Evolutionary conservation across 2,329 filamentous ascomycete species (phyloP).

Genomic region (Colletotrichum chlorophyti): DNA sequence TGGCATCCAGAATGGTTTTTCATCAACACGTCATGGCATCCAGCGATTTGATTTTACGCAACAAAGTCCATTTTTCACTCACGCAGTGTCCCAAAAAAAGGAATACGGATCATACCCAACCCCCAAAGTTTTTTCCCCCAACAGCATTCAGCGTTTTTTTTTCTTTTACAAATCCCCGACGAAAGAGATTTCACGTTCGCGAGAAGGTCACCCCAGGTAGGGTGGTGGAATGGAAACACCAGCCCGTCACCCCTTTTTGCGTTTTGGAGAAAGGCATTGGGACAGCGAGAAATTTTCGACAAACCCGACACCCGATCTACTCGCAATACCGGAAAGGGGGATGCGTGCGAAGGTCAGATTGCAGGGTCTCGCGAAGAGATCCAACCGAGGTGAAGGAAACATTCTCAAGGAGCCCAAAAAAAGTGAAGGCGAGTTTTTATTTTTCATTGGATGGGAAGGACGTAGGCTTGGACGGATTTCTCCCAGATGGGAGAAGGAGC

Average conservation of each 20-base stretch:
- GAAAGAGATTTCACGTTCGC: slow-evolving; percentile 28
- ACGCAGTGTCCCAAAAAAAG: slow-evolving; percentile 49
- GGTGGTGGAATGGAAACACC: slow-evolving; percentile 12
- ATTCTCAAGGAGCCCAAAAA: slow-evolving; percentile 21
- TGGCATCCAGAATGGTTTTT: slow-evolving; percentile 42
- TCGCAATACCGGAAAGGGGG: background rate
- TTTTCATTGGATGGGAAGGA: slow-evolving; percentile 6
- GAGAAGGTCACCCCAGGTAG: slow-evolving; percentile 23
- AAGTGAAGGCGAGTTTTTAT: slow-evolving; percentile 7
- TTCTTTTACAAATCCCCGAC: slow-evolving; percentile 31
- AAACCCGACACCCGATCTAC: slow-evolving; percentile 23
- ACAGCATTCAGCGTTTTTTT: slow-evolving; percentile 34
- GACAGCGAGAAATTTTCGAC: slow-evolving; percentile 21
- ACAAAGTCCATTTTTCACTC: slow-evolving; percentile 38
- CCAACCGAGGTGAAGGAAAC: slow-evolving; percentile 5
- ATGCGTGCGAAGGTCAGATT: slow-evolving; percentile 16
- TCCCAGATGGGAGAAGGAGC: background rate
- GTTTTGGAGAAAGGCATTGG: background rate
- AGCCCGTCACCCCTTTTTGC: background rate
- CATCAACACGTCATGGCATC: slow-evolving; percentile 52
- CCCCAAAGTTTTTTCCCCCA: slow-evolving; percentile 33
- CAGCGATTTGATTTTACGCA: slow-evolving; percentile 47
- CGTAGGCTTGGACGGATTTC: background rate
- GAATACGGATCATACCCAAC: slow-evolving; percentile 46
- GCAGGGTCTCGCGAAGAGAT: slow-evolving; percentile 17